These are phyloP conservation scores for Chaetomium strumarium DNA, from an alignment of 2,329 filamentous ascomycete species.

Conservation along the genomic window DNA sequence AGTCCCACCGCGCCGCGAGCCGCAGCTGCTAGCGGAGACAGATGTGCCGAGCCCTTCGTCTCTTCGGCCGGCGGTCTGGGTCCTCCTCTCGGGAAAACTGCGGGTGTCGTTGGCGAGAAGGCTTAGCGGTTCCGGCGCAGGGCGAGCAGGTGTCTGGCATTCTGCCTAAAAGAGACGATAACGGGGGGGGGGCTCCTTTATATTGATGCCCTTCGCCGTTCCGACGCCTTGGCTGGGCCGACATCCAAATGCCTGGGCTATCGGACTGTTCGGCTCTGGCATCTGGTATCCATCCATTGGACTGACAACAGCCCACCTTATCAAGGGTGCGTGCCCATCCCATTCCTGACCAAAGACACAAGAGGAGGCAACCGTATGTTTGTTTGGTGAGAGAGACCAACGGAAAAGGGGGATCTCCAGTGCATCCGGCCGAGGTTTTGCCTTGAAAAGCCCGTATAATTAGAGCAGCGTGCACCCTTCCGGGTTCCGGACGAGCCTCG, in stretches of 20 bases:
- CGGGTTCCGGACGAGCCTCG: background rate
- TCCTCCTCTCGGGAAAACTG: constrained; percentile 7
- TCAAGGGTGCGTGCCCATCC: constrained; percentile 15
- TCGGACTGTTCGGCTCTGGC: background rate
- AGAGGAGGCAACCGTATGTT: background rate
- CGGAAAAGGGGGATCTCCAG: background rate
- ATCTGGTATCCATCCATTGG: background rate
- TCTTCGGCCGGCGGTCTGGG: background rate
- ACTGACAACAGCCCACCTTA: constrained; percentile 1
- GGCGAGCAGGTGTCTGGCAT: constrained; percentile 16
- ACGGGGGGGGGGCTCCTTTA: constrained; percentile 18
- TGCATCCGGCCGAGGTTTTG: constrained; percentile 16
- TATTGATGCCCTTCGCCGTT: constrained; percentile 24
- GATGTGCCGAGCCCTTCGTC: constrained; percentile 18
- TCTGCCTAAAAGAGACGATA: constrained; percentile 25
- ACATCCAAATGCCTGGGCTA: constrained; percentile 12
- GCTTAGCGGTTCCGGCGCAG: constrained; percentile 16
- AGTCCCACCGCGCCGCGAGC: background rate
- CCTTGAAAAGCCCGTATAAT: constrained; percentile 13
- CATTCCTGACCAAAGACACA: background rate
- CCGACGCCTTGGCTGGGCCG: constrained; percentile 18
- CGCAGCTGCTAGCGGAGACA: constrained; percentile 18
- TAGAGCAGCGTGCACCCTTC: background rate
- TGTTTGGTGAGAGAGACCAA: background rate
- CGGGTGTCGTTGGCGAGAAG: constrained; percentile 20